Conservation (phyloP, 2,329 filamentous ascomycete species). For the Purpureocillium takamizusanense region DNA sequence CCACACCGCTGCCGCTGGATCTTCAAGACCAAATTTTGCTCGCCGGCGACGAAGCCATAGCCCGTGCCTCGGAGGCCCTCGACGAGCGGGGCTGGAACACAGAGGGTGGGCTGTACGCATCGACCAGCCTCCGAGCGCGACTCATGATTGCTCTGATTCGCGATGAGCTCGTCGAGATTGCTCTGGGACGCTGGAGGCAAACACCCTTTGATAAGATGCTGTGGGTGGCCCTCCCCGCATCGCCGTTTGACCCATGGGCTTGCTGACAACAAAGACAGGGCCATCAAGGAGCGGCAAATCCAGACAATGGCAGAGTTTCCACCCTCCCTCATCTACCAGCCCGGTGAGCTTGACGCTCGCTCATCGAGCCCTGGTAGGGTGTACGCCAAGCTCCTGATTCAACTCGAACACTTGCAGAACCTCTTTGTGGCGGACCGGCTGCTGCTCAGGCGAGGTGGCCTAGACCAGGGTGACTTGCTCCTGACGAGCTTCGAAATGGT, state of each 20-base stretch:
- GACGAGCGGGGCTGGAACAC: slow-evolving; percentile 27
- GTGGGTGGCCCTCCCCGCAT: too few relatives aligned
- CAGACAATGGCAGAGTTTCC: slow-evolving; percentile 4
- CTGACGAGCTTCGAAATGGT: slow-evolving; percentile 37
- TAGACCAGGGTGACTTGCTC: slow-evolving; percentile 27
- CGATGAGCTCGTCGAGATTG: slow-evolving; percentile 16
- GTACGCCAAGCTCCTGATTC: slow-evolving; percentile 35
- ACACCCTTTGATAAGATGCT: not conserved
- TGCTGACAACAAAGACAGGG: not conserved
- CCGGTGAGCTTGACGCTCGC: slow-evolving; percentile 32
- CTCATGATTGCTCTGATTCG: slow-evolving; percentile 11
- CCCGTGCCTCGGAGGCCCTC: slow-evolving; percentile 9
- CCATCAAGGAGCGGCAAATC: slow-evolving; percentile 2
- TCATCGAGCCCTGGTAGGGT: slow-evolving; percentile 30
- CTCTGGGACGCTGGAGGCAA: slow-evolving; percentile 5
- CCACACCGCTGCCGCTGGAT: slow-evolving; percentile 28
- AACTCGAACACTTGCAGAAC: slow-evolving; percentile 42
- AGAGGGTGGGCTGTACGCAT: slow-evolving; percentile 14
- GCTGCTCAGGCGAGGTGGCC: slow-evolving; percentile 28
- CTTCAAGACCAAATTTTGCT: slow-evolving; percentile 23
- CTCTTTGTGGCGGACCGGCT: slow-evolving; percentile 49
- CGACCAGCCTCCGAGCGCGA: slow-evolving; percentile 16
- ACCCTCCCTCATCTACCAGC: slow-evolving; percentile 2
- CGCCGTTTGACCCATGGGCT: too few relatives aligned
- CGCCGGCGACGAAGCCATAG: slow-evolving; percentile 14